Conservation (phyloP, 768 basidiomycete genomes). For the Sporobolomyces pararoseus region DNA sequence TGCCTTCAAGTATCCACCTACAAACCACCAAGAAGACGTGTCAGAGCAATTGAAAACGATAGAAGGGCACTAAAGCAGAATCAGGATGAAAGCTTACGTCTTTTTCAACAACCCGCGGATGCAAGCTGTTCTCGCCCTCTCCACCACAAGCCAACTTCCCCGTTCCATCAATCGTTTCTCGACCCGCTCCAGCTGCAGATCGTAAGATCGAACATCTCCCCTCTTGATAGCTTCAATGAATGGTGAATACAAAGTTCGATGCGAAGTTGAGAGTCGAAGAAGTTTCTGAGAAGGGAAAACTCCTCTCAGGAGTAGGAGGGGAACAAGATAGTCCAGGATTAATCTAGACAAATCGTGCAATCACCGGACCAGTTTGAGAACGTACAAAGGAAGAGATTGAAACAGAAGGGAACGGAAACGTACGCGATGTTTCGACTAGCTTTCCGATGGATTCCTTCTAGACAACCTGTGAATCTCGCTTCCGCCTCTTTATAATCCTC, state of each 20-base stretch:
- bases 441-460: slow-evolving; percentile 52
- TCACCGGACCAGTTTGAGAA: too few species aligned
- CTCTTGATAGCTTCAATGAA: slow-evolving; percentile 73
- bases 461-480: slow-evolving; percentile 15
- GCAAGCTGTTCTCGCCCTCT: slow-evolving; percentile 82
- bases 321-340: slow-evolving; percentile 84
- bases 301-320: slow-evolving; percentile 80
- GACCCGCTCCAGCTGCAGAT: slow-evolving; percentile 63
- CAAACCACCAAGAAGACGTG: slow-evolving; percentile 20
- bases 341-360: slow-evolving; percentile 60
- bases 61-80: not conserved
- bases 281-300: slow-evolving; percentile 73
- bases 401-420: slow-evolving; percentile 56
- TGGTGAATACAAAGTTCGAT: slow-evolving; percentile 69
- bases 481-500: slow-evolving; percentile 82
- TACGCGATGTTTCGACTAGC: slow-evolving; percentile 78
- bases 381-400: not conserved
- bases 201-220: slow-evolving; percentile 77
- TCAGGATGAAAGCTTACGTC: slow-evolving; percentile 48
- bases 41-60: not conserved
- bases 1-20: slow-evolving; percentile 76
- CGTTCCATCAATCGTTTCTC: slow-evolving; percentile 76
- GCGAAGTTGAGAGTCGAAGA: slow-evolving; percentile 56
- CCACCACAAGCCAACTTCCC: slow-evolving; percentile 79
- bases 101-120: slow-evolving; percentile 69